phyloP scores from a whole-genome alignment of 106 monocot species.

The Acorus calamus region DNA sequence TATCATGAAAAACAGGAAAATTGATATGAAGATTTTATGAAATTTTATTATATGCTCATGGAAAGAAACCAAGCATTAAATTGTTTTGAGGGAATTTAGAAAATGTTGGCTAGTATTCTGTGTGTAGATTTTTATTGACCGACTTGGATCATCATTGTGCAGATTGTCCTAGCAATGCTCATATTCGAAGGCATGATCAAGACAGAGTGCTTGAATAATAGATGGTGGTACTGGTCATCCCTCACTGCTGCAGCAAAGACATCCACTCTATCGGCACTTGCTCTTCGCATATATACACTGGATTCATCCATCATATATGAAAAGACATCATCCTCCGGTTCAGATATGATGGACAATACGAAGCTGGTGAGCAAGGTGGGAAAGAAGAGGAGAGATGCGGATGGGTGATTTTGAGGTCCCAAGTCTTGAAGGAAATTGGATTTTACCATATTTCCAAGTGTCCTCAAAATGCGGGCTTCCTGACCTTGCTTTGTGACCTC shows the following conservation, averaged over 20 bases:
- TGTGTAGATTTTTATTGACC: conserved; percentile 1
- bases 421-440: no score
- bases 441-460: no score
- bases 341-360: conserved; percentile 25
- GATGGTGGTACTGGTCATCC: conserved; percentile 96
- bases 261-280: conserved; percentile 62
- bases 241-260: conserved; percentile 73
- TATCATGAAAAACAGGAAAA: no score
- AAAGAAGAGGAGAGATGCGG: conserved; percentile 66
- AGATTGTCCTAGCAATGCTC: conserved; percentile 83
- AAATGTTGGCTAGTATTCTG: neutral
- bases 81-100: no score
- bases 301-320: conserved; percentile 72
- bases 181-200: conserved; percentile 78
- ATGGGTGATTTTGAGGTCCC: conserved; percentile 20
- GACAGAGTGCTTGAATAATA: conserved; percentile 58
- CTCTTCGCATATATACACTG: conserved; percentile 67
- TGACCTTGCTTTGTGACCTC: no score
- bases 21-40: no score
- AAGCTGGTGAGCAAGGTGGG: conserved; percentile 27
- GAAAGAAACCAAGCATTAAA: no score
- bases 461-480: no score
- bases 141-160: neutral
- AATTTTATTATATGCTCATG: no score
- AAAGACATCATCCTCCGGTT: conserved; percentile 17